Base-by-base conservation (phyloP, 148 eudicot species). In the Rhododendron molle region DNA sequence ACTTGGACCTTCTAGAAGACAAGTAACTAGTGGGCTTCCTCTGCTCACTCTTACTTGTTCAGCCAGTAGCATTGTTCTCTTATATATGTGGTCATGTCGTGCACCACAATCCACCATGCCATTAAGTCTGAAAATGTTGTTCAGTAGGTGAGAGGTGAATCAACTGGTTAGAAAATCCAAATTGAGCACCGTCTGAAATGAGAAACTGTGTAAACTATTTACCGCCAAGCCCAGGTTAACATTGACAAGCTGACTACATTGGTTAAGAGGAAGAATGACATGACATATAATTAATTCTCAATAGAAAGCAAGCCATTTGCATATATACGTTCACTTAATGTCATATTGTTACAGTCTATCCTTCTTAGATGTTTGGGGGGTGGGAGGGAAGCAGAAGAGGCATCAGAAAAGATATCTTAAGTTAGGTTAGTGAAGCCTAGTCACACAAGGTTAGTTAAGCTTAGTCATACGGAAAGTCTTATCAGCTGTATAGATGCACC, bases 1-100 rank as follows among this genome's bases (percentile, higher is more conserved):
- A 88, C 94, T 95, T 28, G 98, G 94, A 43, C 98, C 99, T 94
- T 97, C 98, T 50, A 97, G 88, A 87, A 97, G 99, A 88, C 98
- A 95, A 76, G 98, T 95, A 88, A 95, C 86, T 81, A 97, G 89
- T 79, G 99, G 98, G 88, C 98, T 97, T 86, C 98, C 99, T 89
- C 87, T 91, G 92, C 99, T 95, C 58, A 91, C 93, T 85, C 93
- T 95, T 69, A 97, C 99, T 95, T 97, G 99, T 85, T 97, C 98
- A 58, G 96, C 91, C 60, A 97, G 88, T 76, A 94, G 87, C 98
- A 97, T 97, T 65, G 98, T 87, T 88, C 99, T 92, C 87, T 90
- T 95, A 83, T 88, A 92, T 85, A 97, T 97, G 84, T 97, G 98
- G 44, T 93, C 95, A 83, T 96, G 99, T n/a, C 95, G 94, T 85